phyloP scores from a whole-genome alignment of 768 basidiomycete genomes.

The Solioccasus polychromus region DNA sequence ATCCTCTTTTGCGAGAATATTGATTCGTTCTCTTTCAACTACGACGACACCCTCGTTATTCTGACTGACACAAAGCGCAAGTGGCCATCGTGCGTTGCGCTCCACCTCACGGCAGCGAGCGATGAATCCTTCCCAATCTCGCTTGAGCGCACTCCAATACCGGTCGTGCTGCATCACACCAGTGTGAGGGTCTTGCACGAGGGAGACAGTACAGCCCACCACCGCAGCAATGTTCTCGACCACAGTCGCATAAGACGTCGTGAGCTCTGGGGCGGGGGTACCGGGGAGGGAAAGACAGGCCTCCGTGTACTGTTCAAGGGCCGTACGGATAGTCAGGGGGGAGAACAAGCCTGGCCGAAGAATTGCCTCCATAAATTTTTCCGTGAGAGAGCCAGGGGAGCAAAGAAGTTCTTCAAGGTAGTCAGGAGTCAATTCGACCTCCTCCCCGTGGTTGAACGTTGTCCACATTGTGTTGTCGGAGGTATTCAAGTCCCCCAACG shows the following conservation, averaged over 20 bases:
- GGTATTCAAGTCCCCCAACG: constrained; percentile 34
- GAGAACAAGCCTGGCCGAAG: constrained; percentile 91
- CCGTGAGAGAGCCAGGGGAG: constrained; percentile 65
- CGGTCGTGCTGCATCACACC: constrained; percentile 75
- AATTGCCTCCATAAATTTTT: constrained; percentile 78
- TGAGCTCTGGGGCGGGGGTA: constrained; percentile 52
- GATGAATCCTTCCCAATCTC: constrained; percentile 96
- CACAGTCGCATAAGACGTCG: constrained; percentile 60
- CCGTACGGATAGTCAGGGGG: constrained; percentile 71
- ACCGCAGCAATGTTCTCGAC: constrained; percentile 76
- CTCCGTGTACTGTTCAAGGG: constrained; percentile 79
- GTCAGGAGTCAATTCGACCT: constrained; percentile 77
- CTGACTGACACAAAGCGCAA: constrained; percentile 54
- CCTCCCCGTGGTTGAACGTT: constrained; percentile 57
- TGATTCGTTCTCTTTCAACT: constrained; percentile 76
- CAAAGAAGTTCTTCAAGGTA: constrained; percentile 84
- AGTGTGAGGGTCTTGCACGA: constrained; percentile 71
- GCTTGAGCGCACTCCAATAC: constrained; percentile 81
- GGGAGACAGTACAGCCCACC: constrained; percentile 80
- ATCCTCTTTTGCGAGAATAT: constrained; percentile 63
- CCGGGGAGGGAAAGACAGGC: constrained; percentile 66
- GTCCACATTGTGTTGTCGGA: constrained; percentile 45
- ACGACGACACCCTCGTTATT: constrained; percentile 49
- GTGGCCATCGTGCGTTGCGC: constrained; percentile 78
- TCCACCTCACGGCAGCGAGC: constrained; percentile 90